Base-by-base conservation (phyloP, 1,139 yeast species). In the Magnusiomyces suaveolens region DNA sequence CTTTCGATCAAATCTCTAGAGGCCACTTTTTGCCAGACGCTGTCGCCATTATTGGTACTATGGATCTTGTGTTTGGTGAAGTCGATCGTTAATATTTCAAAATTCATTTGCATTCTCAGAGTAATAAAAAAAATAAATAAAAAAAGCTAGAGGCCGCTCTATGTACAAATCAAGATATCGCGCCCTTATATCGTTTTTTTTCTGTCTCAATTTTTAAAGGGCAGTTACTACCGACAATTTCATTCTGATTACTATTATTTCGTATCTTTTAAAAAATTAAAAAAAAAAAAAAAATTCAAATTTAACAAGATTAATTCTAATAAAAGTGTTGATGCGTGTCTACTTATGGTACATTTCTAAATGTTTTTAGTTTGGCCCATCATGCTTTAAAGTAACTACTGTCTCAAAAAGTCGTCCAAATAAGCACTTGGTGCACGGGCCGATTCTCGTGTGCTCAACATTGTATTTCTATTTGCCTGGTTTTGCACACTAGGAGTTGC, bases 31-130 rank as follows among this genome's bases (percentile, higher is more conserved):
- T 87, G 70, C 95, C 96, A 56, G 96, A 87, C 73, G 94, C 95
- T 39, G 96, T 87, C 57, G 95, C 96, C 59, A 87, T 87, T 69
- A 87, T 87, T 68, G 96, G 96, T 76, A 87, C 95, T 59, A 87
- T 87, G 95, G 96, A 87, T 76, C 81, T 87, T 72, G 96, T 87
- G 71, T 87, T 87, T 70, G 95, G 95, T 66, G 96, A 87, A 73
- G 95, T 87, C 63, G 95, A 87, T 75, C 89, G 95, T 75, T 87
- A 75, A 18, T 16, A 29, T 10, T 24, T 10, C n/a, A 18, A 29
- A 43, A 20, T 29, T 16, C 23, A 26, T 25, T 50, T 6, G 33
- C 20, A 43, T 39, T n/a, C 26, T 26, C 41, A 41, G 25, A 43
- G 12, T 39, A 24, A 36, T 33, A 32, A 43, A 43, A 32, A 29